These are phyloP conservation scores for Nidularia pulvinata DNA, from an alignment of 768 basidiomycete species.

Conservation along the genomic window DNA sequence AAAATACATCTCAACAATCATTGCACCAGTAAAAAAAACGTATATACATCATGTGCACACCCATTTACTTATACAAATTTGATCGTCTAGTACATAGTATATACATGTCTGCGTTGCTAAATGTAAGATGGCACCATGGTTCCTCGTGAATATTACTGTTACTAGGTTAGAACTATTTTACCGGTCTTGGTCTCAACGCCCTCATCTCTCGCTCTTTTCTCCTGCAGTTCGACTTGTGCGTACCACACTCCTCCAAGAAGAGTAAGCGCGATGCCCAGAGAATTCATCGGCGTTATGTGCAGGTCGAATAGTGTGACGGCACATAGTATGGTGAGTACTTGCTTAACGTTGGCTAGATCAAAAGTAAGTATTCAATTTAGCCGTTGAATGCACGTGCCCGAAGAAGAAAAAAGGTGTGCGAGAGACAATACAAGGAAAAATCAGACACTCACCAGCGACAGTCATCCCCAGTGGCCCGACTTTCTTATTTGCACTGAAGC, in stretches of 20 bases:
- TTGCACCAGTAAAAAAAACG: too few relatives aligned
- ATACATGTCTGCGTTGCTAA: too few relatives aligned
- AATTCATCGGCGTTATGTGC: constrained; percentile 78
- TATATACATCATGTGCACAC: too few relatives aligned
- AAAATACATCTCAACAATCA: too few relatives aligned
- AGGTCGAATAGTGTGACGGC: constrained; percentile 86
- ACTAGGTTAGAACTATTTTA: too few relatives aligned
- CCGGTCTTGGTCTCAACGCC: background rate
- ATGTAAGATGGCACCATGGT: too few relatives aligned
- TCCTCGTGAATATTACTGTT: too few relatives aligned
- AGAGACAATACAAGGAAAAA: too few relatives aligned
- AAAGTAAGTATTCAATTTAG: background rate
- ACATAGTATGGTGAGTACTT: constrained; percentile 86
- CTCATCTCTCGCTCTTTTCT: background rate
- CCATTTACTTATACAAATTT: too few relatives aligned
- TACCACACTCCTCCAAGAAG: constrained; percentile 87
- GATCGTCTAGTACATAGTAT: too few relatives aligned
- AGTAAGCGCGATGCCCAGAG: constrained; percentile 81
- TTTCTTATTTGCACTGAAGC: constrained; percentile 92
- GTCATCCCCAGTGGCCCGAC: constrained; percentile 91
- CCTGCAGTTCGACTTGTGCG: constrained; percentile 57
- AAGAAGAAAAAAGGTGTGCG: constrained; percentile 14
- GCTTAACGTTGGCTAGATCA: constrained; percentile 81
- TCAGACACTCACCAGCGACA: constrained; percentile 60
- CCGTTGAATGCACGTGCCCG: background rate